Evolutionary conservation across 495 filamentous ascomycete species (phyloP), one percentile per base, ranked within the genome.

Genomic region (Aspergillus campestris): DNA sequence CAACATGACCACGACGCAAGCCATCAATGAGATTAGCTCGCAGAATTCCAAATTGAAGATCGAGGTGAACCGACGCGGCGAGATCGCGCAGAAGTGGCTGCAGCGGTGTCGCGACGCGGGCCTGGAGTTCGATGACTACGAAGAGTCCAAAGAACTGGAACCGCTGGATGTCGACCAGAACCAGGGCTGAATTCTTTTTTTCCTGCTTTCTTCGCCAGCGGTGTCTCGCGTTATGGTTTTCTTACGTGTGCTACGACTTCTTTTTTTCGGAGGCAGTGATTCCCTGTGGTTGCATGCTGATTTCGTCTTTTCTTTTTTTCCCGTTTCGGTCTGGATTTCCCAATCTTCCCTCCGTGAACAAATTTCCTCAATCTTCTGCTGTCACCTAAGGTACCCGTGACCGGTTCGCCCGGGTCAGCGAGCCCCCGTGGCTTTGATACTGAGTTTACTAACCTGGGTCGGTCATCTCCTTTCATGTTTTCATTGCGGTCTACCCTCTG

Each of bases 1-100:
- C 70, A 97, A 95, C 66, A 80, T 97, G 36, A 79, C 96, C 0
- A 92, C 89, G 4, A 89, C 90, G 58, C 89, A 96, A 61, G 94
- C 94, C 12, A 94, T 98, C 49, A 78, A 78, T 18, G 91, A 98
- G 61, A 81, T 98, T 48, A 91, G 84, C 55, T 69, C 77, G 4
- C 88, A 84, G 45, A 92, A 91, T 59, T 87, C 95, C 45, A 94
- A 95, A 62, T 70, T 95, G 48, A 95, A 96, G 70, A 66, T 72
- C 27, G 90, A 95, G 60, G 70, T 81, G 27, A 83, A 86, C 58
- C 66, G 68, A 6, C 68, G 67, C 47, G 69, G 67, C 29, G 55
- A 64, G 9, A 60, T 71, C 40, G 68, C 66, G 9, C 39, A 58
- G n/a, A 84, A 82, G 48, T 97, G 88, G 87, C 87, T 94, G 67